Percentiles rank a stretch among this genome's conserved stretches.
Conservation (phyloP, 2,329 filamentous ascomycete species). For the Penicillium sp. region DNA sequence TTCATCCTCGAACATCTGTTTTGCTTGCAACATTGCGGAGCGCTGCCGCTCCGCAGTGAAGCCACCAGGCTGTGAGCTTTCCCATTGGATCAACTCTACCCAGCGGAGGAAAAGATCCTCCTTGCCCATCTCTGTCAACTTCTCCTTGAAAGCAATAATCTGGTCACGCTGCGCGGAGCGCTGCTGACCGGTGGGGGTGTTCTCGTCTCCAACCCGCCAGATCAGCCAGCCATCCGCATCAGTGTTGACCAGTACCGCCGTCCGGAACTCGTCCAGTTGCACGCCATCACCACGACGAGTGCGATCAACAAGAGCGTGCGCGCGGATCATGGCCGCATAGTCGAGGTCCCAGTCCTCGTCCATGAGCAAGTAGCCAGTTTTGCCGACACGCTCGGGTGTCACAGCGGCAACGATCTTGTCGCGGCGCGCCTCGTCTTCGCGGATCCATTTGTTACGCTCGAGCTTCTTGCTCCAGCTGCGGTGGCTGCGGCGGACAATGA, state of each 20-base stretch:
- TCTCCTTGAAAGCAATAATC: conserved; percentile 78
- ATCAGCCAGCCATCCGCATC: conserved; percentile 71
- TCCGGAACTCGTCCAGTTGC: conserved; percentile 67
- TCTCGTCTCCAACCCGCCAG: conserved; percentile 60
- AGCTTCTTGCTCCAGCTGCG: conserved; percentile 68
- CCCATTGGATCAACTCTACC: conserved; percentile 90
- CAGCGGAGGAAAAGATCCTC: conserved; percentile 88
- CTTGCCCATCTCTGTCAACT: conserved; percentile 74
- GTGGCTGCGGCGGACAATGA: conserved; percentile 75
- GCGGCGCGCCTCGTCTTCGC: conserved; percentile 57
- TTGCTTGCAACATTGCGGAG: conserved; percentile 71
- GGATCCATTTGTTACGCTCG: conserved; percentile 48
- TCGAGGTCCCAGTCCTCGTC: conserved; percentile 86
- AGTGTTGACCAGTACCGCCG: conserved; percentile 69
- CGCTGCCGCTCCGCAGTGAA: conserved; percentile 75
- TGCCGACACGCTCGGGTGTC: conserved; percentile 66
- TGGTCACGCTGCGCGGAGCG: conserved; percentile 57
- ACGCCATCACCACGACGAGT: conserved; percentile 36
- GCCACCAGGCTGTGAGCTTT: conserved; percentile 75
- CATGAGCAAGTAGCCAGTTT: conserved; percentile 87
- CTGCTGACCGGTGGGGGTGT: conserved; percentile 44
- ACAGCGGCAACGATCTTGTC: conserved; percentile 68
- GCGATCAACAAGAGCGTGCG: conserved; percentile 67
- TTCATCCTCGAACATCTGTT: conserved; percentile 71
- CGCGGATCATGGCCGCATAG: conserved; percentile 76